A percentile compares a stretch with the other conserved stretches of the same genome.
These are phyloP conservation scores for Termitomyces sp. DNA, from an alignment of 768 basidiomycete genomes.

Conservation along the genomic window DNA sequence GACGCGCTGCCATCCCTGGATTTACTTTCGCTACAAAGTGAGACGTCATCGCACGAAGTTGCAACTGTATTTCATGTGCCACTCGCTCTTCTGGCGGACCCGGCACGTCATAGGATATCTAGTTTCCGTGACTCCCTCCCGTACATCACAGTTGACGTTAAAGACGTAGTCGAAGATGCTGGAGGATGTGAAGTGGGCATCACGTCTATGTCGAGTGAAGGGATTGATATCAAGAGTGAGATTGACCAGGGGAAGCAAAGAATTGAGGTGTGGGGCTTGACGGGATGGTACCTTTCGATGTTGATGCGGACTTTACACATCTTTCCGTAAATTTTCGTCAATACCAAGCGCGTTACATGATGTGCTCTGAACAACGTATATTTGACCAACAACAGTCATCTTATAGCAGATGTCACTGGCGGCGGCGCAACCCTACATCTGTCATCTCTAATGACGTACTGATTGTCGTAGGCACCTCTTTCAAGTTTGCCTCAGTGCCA, in stretches of 20 bases:
- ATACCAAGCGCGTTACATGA: neutral
- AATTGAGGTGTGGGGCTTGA: slow-evolving; percentile 78
- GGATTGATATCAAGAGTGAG: slow-evolving; percentile 4
- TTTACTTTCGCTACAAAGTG: slow-evolving; percentile 36
- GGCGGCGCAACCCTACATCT: slow-evolving; percentile 22
- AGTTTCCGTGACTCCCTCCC: slow-evolving; percentile 51
- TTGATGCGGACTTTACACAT: slow-evolving; percentile 52
- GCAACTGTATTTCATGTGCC: slow-evolving; percentile 69
- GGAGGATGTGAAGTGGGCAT: slow-evolving; percentile 12
- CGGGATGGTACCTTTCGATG: slow-evolving; percentile 73
- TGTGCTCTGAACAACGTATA: neutral
- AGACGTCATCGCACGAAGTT: slow-evolving; percentile 57
- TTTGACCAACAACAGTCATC: neutral
- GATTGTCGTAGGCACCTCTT: slow-evolving; percentile 2
- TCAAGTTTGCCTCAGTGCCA: neutral
- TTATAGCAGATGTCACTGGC: slow-evolving; percentile 15
- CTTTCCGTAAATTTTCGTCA: slow-evolving; percentile 27
- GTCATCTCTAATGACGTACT: slow-evolving; percentile 8
- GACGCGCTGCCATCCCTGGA: slow-evolving; percentile 57
- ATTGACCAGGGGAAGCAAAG: slow-evolving; percentile 31
- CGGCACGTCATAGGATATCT: slow-evolving; percentile 40
- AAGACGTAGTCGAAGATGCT: slow-evolving; percentile 40
- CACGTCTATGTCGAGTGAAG: slow-evolving; percentile 23
- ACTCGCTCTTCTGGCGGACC: slow-evolving; percentile 41
- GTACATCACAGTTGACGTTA: slow-evolving; percentile 66